Evolutionary conservation across 331 rosid species (phyloP), one percentile per base, ranked within the genome.

Genomic region (Saraca asoca): DNA sequence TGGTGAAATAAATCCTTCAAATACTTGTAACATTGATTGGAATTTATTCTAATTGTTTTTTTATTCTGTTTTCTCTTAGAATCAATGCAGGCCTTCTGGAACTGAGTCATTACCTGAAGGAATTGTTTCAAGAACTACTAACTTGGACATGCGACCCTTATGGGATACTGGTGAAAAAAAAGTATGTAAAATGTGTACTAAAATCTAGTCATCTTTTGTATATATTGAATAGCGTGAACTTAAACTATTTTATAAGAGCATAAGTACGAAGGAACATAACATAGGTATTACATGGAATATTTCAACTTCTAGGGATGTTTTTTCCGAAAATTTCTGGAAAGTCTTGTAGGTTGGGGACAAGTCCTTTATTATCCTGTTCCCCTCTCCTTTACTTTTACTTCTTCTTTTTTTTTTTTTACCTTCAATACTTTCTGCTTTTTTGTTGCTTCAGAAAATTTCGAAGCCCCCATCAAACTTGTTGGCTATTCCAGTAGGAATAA

Each of bases 401-500:
- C 38, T 5, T 15, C 10, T 41, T 24, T 18, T 2, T 57, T 39
- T 29, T 12, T 37, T 6, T 7, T 48, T 12, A 9, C 59, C 14
- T 44, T 43, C 20, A 37, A 39, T 17, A 12, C 42, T 43, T 43
- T n/a, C 59, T 52, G 42, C 31, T 20, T 12, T 20, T 12, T 69
- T 58, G 41, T 43, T 69, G 9, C 66, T 50, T 31, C 89, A 92
- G 95, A 70, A 34, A 58, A 70, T 33, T 56, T 66, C 77, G 20
- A 85, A 63, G 46, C 76, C 42, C 62, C 78, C 94, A 10, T 55
- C 57, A 81, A 89, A 79, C 82, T 81, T 92, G 83, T 76, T 92
- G 85, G 96, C 95, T 19, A 84, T 92, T 55, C 78, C 98, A 29
- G 94, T 82, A 65, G 98, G 98, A 70, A 82, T 89, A 66, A 85